Evolutionary conservation across 345 rosid genomes (phyloP), one percentile per base, ranked within the genome.

Genomic region (Populus ilicifolia): DNA sequence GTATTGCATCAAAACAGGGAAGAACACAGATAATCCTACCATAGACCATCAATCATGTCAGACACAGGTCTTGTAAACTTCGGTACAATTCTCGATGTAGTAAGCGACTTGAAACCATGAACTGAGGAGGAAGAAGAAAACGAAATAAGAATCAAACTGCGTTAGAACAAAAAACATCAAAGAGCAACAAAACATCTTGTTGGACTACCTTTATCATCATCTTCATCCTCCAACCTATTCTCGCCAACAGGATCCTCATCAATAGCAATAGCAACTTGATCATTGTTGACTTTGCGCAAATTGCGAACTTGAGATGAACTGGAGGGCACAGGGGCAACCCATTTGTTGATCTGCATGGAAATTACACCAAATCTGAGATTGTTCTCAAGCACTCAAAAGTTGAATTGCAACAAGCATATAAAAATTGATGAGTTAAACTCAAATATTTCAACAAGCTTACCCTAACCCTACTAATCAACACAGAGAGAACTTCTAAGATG

Each of bases 61-160:
- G 94, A 83, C 79, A 88, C 82, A 35, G 94, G 97, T 82, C 98
- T 85, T 69, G 97, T 84, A 85, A 92, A 91, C 84, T 84, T 87
- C 63, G 97, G 99, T 71, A 89, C 84, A 74, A 91, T 80, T 86
- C 93, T 90, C 39, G 97, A 96, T 44, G 93, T 84, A 20, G 97
- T 80, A 59, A 96, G 97, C 35, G 95, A 92, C 89, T 91, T 92
- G 91, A 94, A 96, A 77, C 99, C 98, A 85, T 91, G 99, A 81
- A 88, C 98, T 91, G 81, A 12, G 56, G 39, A 52, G 73, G 72
- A 56, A 69, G 67, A 13, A 35, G 68, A 72, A 70, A 23, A 67
- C 52, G 5, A 44, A 25, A 33, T 29, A 68, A 63, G 62, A 70
- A 43, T 43, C 44, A 41, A 25, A 59, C 30, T 72, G 54, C 44